Base-by-base conservation (phyloP, 305 asterid genomes). In the Solanum hybrid region DNA sequence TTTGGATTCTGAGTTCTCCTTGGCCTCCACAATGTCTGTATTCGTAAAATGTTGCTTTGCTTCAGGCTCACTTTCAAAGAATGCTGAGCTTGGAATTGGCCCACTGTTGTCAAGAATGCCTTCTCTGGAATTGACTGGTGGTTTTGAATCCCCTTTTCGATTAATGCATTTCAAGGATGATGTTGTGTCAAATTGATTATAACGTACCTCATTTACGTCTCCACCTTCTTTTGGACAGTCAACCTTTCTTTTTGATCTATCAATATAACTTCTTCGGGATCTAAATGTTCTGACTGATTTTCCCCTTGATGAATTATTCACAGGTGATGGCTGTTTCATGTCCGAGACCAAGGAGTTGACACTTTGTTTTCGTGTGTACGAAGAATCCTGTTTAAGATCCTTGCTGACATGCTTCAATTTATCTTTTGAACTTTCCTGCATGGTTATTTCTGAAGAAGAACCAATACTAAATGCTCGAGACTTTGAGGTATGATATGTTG, bases 231-330 rank as follows among this genome's bases (percentile, higher is more conserved):
- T 75, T n/a, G 90, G 85, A 89, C 40, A 16, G 90, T 93, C 89
- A 85, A 46, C 73, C 42, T 92, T 89, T 88, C 89, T 82, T 84
- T 73, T 86, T 88, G 92, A 76, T 51, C 82, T 71, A 75, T 90
- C 92, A 72, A 75, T 36, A 60, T 69, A 60, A 87, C 76, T 84
- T 81, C 91, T 89, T n/a, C 91, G 92, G 4, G 96, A 89, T 75
- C 95, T 92, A 88, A 92, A 91, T 64, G 98, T 96, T 89, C 99
- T 93, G 89, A 96, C 99, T 5, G 98, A 96, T 91, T 93, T 96
- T 80, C 96, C 97, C 89, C 92, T 92, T 27, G 94, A 60, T 76
- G 89, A 38, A 92, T 72, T 92, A 85, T 91, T 96, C 38, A 90
- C 90, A 88, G 91, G 78, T 37, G 81, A 66, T 26, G 92, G 81